Base-by-base conservation (phyloP, 2,329 filamentous ascomycete species). In the Stemphylium vesicarium region DNA sequence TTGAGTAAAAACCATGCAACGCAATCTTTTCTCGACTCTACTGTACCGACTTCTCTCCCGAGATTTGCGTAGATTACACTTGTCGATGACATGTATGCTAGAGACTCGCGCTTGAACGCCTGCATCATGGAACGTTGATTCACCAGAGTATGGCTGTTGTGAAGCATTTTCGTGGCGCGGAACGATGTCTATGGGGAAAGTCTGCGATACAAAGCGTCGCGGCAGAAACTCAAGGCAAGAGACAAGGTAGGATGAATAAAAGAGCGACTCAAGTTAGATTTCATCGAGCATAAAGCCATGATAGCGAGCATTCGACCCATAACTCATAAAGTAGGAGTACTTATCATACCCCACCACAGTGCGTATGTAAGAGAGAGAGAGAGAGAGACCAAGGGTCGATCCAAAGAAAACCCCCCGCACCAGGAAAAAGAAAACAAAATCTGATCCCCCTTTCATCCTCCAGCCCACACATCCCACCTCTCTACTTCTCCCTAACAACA, bases 401-500 rank as follows among this genome's bases (percentile, higher is more conserved):
- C 57, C 40, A 49, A 57, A 11, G 16, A 37, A 44, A 60, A 13
- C 9, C 40, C 22, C 33, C 15, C 8, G 31, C 35, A 15, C 33
- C 8, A 29, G 11, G 13, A 39, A 5, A 5, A 22, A 29, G 24
- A 10, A 32, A 40, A 38, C 54, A 54, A 55, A 54, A 55, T 60
- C 41, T 57, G n/a, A 41, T 47, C 43, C 36, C 31, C 29, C 36
- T 24, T 13, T 41, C 48, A 13, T 26, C 41, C 18, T 11, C 6
- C 31, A 39, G 4, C 22, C 16, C 22, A 20, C 20, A 20, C 20
- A 20, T n/a, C n/a, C 22, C 22, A 24, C 22, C 22, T 40, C 13
- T 15, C 44, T 55, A 64, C 47, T 66, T 66, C 55, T 66, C 62
- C 18, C 53, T 39, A 35, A 59, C 41, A 13, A 43, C 36, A 4